Evolutionary conservation across 805 yeast genomes (phyloP).

Genomic region (Candida vartiovaarae): DNA sequence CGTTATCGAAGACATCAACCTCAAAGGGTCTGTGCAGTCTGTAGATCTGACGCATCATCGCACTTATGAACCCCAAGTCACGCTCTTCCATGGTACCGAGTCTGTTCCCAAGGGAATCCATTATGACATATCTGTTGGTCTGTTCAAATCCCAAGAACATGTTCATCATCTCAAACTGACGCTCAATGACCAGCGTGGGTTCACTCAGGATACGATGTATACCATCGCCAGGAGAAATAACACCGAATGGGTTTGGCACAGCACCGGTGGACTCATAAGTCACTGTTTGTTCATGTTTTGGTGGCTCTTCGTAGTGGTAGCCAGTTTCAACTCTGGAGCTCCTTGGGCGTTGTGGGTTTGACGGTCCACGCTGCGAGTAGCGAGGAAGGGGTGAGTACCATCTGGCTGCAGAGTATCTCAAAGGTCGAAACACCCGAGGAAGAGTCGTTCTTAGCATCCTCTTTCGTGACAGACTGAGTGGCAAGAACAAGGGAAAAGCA

Average conservation of each 20-base stretch:
- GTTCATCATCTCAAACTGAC: constrained; percentile 86
- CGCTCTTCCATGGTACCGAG: constrained; percentile 80
- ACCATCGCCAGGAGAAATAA: constrained; percentile 47
- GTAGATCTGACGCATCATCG: constrained; percentile 76
- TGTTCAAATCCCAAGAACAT: constrained; percentile 87
- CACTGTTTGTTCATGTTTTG: constrained; percentile 1
- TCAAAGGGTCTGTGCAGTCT: constrained; percentile 81
- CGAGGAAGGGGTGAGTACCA: constrained; percentile 18
- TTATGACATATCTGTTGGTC: constrained; percentile 68
- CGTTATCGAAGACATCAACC: constrained; percentile 61
- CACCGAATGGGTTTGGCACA: constrained; percentile 31
- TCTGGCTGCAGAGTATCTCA: constrained; percentile 1
- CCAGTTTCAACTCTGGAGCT: neutral
- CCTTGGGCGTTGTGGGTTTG: neutral
- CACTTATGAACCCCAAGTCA: constrained; percentile 48
- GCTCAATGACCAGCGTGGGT: constrained; percentile 81
- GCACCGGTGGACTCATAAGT: constrained; percentile 20
- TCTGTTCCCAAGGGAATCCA: constrained; percentile 66
- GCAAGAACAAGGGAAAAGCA: too few species aligned
- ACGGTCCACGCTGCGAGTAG: neutral
- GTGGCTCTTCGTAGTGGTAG: constrained; percentile 2
- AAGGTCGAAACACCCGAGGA: neutral
- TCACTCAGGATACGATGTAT: constrained; percentile 57
- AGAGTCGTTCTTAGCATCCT: too few species aligned
- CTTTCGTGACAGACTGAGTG: too few species aligned